Conservation (phyloP, 208 protist species). For the Trichomonas gallinae region DNA sequence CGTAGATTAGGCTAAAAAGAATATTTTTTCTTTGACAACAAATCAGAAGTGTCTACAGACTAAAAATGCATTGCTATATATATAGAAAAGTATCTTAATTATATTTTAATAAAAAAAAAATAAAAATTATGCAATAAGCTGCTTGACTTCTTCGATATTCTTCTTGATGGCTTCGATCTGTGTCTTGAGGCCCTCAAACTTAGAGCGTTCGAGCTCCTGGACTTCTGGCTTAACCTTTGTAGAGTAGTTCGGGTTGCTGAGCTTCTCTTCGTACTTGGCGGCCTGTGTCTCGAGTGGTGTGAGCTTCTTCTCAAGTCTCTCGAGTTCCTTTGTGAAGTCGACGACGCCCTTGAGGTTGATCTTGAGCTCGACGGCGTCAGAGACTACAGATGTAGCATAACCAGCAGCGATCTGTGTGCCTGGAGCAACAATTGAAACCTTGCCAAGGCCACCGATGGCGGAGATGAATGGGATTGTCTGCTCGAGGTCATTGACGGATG, state of each 20-base stretch:
- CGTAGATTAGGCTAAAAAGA: too few relatives aligned
- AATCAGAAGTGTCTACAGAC: too few relatives aligned
- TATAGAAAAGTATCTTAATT: too few relatives aligned
- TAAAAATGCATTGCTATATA: too few relatives aligned
- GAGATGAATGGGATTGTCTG: not conserved
- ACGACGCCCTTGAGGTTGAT: not conserved
- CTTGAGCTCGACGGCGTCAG: not conserved
- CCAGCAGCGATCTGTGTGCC: not conserved
- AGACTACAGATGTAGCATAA: not conserved
- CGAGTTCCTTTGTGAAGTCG: not conserved
- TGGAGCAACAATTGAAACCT: not conserved
- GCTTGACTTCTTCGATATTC: not conserved
- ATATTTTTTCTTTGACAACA: too few relatives aligned
- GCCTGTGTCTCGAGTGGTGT: not conserved
- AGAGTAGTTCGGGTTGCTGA: not conserved
- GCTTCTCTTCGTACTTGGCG: not conserved
- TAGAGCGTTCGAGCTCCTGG: not conserved
- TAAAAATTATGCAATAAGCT: not conserved
- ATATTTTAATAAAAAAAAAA: not conserved
- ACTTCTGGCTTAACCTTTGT: not conserved
- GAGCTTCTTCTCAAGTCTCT: not conserved
- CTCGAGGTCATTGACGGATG: not conserved
- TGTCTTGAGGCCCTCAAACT: not conserved
- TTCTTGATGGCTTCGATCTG: not conserved
- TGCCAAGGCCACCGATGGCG: not conserved